These are phyloP conservation scores for Ephemerocybe angulata DNA, from an alignment of 768 basidiomycete genomes.

Conservation along the genomic window DNA sequence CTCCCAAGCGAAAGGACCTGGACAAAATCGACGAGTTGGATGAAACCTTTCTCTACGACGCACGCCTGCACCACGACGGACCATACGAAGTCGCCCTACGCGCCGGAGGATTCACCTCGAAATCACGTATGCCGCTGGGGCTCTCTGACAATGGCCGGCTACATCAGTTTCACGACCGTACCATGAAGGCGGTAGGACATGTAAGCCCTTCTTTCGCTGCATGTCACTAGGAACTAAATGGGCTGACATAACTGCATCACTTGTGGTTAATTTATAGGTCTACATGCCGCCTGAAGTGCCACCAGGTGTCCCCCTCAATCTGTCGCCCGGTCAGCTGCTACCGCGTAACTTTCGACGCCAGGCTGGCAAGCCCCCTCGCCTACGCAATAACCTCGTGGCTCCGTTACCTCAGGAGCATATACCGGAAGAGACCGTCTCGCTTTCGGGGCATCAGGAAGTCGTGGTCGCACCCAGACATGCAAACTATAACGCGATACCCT, in stretches of 20 bases:
- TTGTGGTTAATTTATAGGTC: slow-evolving; percentile 14
- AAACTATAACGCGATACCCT: slow-evolving; percentile 9
- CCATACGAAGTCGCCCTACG: slow-evolving; percentile 63
- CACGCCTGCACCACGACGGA: slow-evolving; percentile 61
- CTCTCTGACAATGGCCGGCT: slow-evolving; percentile 10
- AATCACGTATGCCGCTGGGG: slow-evolving; percentile 21
- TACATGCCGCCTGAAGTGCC: slow-evolving; percentile 32
- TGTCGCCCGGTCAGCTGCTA: slow-evolving; percentile 55
- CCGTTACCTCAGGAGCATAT: neutral
- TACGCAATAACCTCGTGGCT: slow-evolving; percentile 12
- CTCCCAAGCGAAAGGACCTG: slow-evolving; percentile 32
- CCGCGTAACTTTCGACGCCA: slow-evolving; percentile 33
- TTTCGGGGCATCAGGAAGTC: neutral
- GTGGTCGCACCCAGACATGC: slow-evolving; percentile 7
- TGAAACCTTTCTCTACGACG: slow-evolving; percentile 67
- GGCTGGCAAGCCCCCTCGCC: slow-evolving; percentile 11
- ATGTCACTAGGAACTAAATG: neutral
- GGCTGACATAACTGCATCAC: neutral
- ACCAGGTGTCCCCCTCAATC: slow-evolving; percentile 43
- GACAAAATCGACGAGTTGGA: slow-evolving; percentile 79
- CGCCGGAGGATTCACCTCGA: slow-evolving; percentile 20
- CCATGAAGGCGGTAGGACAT: slow-evolving; percentile 21
- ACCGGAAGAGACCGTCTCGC: neutral
- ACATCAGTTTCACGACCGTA: slow-evolving; percentile 18
- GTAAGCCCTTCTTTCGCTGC: slow-evolving; percentile 11